These are phyloP conservation scores for Dendrothele bispora DNA, from an alignment of 768 basidiomycete species.

Conservation along the genomic window DNA sequence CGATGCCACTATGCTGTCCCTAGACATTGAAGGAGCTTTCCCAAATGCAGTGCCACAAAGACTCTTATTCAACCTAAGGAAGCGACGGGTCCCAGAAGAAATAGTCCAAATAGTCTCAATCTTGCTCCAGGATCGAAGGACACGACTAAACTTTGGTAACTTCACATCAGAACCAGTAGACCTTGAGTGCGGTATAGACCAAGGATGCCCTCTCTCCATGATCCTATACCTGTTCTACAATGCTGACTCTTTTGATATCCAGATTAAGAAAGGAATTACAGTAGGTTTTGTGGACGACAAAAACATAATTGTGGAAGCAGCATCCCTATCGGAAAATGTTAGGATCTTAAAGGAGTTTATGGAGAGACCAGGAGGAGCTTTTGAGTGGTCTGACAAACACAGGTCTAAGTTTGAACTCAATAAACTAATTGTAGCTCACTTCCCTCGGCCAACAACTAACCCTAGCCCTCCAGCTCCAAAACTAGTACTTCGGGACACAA, in stretches of 20 bases:
- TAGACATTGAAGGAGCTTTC: constrained; percentile 29
- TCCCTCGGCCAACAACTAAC: background rate
- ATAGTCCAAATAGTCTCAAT: constrained; percentile 11
- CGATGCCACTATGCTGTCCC: constrained; percentile 25
- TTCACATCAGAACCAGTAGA: constrained; percentile 16
- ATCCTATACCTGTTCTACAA: constrained; percentile 26
- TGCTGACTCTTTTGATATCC: constrained; percentile 18
- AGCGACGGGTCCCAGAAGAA: constrained; percentile 20
- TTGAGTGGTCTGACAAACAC: background rate
- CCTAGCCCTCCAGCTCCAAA: background rate
- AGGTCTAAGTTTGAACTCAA: background rate
- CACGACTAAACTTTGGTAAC: constrained; percentile 26
- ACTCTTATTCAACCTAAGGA: constrained; percentile 23
- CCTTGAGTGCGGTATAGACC: constrained; percentile 21
- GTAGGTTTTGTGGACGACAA: constrained; percentile 21
- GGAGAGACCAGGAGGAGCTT: constrained; percentile 3
- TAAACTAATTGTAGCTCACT: constrained; percentile 4
- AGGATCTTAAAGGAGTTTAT: constrained; percentile 12
- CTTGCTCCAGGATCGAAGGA: constrained; percentile 17
- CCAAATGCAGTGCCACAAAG: constrained; percentile 18
- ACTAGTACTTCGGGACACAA: background rate
- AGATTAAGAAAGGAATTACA: background rate
- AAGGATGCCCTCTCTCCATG: constrained; percentile 26
- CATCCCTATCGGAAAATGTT: constrained; percentile 5
- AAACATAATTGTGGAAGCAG: constrained; percentile 4